These are phyloP conservation scores for Yamadazyma phyllophila DNA, from an alignment of 805 yeast genomes.

Conservation along the genomic window DNA sequence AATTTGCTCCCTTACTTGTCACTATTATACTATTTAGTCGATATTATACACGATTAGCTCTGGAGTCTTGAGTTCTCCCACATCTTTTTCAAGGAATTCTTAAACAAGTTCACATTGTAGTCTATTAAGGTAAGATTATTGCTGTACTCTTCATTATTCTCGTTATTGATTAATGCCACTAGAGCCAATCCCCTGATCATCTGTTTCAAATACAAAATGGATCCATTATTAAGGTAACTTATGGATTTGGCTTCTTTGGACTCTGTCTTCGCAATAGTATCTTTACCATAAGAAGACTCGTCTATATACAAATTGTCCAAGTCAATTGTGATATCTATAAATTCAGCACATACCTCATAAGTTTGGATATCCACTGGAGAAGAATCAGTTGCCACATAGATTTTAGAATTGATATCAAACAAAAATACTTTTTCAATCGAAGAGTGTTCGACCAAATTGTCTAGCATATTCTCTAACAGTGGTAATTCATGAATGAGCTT, in stretches of 20 bases:
- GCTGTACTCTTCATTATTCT: slow-evolving; percentile 31
- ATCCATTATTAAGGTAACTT: slow-evolving; percentile 77
- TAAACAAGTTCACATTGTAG: slow-evolving; percentile 81
- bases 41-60: neutral
- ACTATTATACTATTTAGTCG: neutral
- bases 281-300: slow-evolving; percentile 14
- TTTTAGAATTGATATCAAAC: slow-evolving; percentile 88
- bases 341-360: slow-evolving; percentile 95
- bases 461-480: slow-evolving; percentile 81
- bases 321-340: slow-evolving; percentile 91
- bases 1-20: neutral
- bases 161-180: slow-evolving; percentile 65
- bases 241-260: slow-evolving; percentile 56
- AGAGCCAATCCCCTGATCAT: slow-evolving; percentile 92
- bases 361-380: slow-evolving; percentile 94
- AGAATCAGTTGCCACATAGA: slow-evolving; percentile 94
- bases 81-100: slow-evolving; percentile 71
- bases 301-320: slow-evolving; percentile 65
- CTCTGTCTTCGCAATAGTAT: slow-evolving; percentile 2
- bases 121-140: slow-evolving; percentile 69
- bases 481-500: slow-evolving; percentile 88
- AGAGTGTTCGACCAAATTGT: slow-evolving; percentile 82
- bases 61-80: slow-evolving; percentile 46
- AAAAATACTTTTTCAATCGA: slow-evolving; percentile 90
- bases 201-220: slow-evolving; percentile 78